Evolutionary conservation across 1,284 basidiomycete species (phyloP).

Genomic region (Cutaneotrichosporon sp.): DNA sequence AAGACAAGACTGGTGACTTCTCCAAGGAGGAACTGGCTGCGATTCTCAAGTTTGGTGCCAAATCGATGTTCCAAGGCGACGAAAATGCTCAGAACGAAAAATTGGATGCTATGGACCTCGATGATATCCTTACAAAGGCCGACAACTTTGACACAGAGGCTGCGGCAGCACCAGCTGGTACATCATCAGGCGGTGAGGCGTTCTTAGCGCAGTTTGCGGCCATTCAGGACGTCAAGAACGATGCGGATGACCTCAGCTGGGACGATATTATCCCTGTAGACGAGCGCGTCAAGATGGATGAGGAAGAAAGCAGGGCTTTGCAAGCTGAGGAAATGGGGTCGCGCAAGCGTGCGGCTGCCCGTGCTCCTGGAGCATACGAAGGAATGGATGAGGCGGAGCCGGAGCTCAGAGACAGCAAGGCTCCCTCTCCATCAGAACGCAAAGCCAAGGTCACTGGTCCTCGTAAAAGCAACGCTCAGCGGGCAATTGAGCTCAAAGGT

Average conservation of each 20-base stretch:
- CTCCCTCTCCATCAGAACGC: constrained; percentile 51
- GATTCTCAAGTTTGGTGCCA: constrained; percentile 98
- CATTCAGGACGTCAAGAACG: constrained; percentile 94
- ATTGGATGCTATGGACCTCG: constrained; percentile 98
- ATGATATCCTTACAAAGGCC: constrained; percentile 94
- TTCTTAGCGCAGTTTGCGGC: constrained; percentile 95
- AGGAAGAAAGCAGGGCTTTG: constrained; percentile 58
- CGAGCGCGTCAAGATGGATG: constrained; percentile 78
- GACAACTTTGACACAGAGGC: constrained; percentile 95
- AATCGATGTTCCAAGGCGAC: constrained; percentile 98
- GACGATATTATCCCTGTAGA: constrained; percentile 97
- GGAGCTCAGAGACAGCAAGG: constrained; percentile 48
- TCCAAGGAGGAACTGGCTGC: constrained; percentile 97
- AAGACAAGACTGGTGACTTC: constrained; percentile 70
- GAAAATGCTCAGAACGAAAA: constrained; percentile 89
- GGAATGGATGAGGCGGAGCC: constrained; percentile 72
- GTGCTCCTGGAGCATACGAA: constrained; percentile 66
- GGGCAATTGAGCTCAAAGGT: constrained; percentile 86
- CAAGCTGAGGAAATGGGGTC: constrained; percentile 52
- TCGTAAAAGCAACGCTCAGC: constrained; percentile 67
- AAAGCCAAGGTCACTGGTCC: constrained; percentile 37
- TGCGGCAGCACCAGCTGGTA: constrained; percentile 71
- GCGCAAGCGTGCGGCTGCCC: constrained; percentile 79
- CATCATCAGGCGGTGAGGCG: constrained; percentile 91
- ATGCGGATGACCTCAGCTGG: constrained; percentile 76